Evolutionary conservation across 768 basidiomycete species (phyloP), one percentile per base, ranked within the genome.

Genomic region (Lactifluus hygrophoroides): DNA sequence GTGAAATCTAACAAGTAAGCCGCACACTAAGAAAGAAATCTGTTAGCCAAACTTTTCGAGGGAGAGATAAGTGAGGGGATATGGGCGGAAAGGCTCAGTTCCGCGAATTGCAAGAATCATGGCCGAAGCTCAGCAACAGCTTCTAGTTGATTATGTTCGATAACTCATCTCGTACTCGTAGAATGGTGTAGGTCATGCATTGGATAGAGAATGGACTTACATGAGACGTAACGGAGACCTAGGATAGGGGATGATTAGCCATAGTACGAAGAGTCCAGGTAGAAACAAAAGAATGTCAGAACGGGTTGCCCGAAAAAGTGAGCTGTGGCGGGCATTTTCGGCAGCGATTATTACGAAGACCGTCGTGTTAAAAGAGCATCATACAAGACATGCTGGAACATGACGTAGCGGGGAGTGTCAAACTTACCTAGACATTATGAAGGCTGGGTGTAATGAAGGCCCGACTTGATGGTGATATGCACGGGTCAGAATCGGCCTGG

Each of bases 311-410:
- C 88, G 86, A 56, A 71, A 45, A 67, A 67, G 77, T 90, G 88
- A 90, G 88, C 88, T 90, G 83, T 88, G 84, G 84, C 88, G 88
- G 88, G 88, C 88, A 81, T 69, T 87, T 90, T 90, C 88, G 88
- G 84, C 86, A 89, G 72, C 57, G 64, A 69, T 70, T 57, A 67
- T n/a, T 90, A 90, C 88, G 88, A 88, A 90, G 88, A 90, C 88
- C 88, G 88, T 90, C 88, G 88, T 90, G 86, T 84, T n/a, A 83
- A 77, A 73, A 50, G 50, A 80, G 71, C 86, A 88, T 88, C 85
- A 85, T 83, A 55, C 19, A 60, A 58, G 69, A 57, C 23, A 32
- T 46, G 37, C 16, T 38, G 51, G 38, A 32, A 53, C 53, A 54
- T 37, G 52, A 3, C 14, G 38, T 28, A 53, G n/a, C 2, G 47